Evolutionary conservation across 345 rosid species (phyloP).

Genomic region (Psidium friedrichsthalianum): DNA sequence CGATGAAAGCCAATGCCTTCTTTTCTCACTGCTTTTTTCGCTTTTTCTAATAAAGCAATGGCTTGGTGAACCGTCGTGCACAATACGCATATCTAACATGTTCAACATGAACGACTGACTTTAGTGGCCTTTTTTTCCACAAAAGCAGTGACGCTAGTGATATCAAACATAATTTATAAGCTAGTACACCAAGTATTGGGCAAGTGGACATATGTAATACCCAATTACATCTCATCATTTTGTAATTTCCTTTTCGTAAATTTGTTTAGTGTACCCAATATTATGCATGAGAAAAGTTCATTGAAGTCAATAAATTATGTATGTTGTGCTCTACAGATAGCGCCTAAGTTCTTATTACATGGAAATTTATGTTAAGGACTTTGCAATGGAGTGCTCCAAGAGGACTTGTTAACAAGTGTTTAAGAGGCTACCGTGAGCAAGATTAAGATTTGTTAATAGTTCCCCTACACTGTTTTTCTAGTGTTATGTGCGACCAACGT

Average conservation of each 20-base stretch:
- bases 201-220: no score
- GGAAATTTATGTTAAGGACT: background rate
- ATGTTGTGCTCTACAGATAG: background rate
- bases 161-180: no score
- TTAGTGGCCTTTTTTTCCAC: background rate
- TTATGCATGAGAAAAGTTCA: no score
- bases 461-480: background rate
- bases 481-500: background rate
- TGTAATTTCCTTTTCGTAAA: no score
- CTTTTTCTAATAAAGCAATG: fast-evolving
- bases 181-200: no score
- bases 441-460: background rate
- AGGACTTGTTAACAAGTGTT: background rate
- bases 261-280: no score
- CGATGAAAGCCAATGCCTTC: background rate
- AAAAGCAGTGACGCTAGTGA: no score
- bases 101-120: background rate
- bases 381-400: background rate
- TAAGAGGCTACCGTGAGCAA: background rate
- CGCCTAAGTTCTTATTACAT: background rate
- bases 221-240: no score
- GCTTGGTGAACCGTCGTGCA: background rate
- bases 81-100: background rate
- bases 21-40: background rate
- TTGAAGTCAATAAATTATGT: background rate